Conservation (phyloP, 176 grass and related monocot species). For the Areca catechu region DNA sequence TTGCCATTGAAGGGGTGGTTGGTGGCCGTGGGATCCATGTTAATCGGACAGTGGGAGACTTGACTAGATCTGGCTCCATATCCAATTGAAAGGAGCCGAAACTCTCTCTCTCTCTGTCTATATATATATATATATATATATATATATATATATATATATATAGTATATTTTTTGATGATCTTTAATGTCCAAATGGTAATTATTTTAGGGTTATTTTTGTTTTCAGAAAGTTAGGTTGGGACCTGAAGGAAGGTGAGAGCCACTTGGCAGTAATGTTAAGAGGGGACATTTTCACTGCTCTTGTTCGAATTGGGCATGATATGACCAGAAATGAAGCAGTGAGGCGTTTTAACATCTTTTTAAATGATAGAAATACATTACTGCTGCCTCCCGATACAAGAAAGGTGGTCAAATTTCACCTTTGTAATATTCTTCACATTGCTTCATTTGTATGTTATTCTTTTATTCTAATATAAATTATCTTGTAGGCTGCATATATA, state of each 20-base stretch:
- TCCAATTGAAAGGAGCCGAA: too few relatives aligned
- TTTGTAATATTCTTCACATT: constrained; percentile 5
- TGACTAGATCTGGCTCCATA: too few relatives aligned
- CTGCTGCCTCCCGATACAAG: constrained; percentile 68
- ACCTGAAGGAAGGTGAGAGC: constrained; percentile 47
- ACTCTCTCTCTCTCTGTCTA: too few relatives aligned
- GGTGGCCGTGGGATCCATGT: too few relatives aligned
- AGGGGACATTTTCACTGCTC: constrained; percentile 49
- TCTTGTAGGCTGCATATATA: constrained; percentile 62
- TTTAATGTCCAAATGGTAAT: not conserved
- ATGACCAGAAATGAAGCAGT: constrained; percentile 63
- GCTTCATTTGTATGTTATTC: not conserved
- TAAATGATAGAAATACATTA: constrained; percentile 44
- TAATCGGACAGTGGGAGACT: too few relatives aligned
- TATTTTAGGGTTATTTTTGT: not conserved
- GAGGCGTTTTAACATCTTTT: constrained; percentile 52
- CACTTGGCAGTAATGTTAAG: constrained; percentile 74
- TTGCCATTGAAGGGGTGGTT: too few relatives aligned
- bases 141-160: not conserved
- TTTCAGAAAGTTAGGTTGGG: constrained; percentile 85
- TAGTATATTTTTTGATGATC: not conserved
- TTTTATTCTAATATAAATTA: constrained; percentile 3
- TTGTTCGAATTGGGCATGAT: constrained; percentile 53
- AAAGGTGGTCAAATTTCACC: constrained; percentile 43
- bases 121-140: too few relatives aligned